Evolutionary conservation across 768 basidiomycete genomes (phyloP).

Genomic region (Panus rudis): DNA sequence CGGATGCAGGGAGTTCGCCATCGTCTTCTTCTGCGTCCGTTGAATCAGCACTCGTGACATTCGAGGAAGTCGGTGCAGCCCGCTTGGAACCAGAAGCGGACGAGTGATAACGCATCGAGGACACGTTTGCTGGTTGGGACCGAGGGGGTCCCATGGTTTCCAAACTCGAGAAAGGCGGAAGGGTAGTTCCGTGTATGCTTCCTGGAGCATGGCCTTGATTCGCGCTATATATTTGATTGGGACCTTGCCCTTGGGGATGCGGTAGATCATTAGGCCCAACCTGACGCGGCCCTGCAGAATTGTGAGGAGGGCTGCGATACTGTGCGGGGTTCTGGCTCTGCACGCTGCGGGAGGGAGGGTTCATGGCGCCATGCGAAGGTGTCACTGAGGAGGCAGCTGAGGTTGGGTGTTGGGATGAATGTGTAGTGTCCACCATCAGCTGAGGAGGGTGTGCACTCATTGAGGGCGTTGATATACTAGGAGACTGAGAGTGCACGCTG

Average conservation of each 20-base stretch:
- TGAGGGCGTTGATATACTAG: constrained; percentile 35
- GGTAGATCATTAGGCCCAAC: constrained; percentile 34
- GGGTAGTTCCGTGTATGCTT: constrained; percentile 39
- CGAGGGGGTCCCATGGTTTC: constrained; percentile 43
- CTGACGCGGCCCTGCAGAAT: constrained; percentile 26
- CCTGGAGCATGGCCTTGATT: constrained; percentile 13
- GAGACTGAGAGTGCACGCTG: constrained; percentile 52
- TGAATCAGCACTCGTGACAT: constrained; percentile 71
- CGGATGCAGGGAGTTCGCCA: constrained; percentile 72
- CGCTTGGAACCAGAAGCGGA: constrained; percentile 45
- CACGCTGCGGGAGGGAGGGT: constrained; percentile 16
- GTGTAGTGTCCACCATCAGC: constrained; percentile 20
- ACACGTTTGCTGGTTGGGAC: constrained; percentile 34
- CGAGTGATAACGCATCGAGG: constrained; percentile 54
- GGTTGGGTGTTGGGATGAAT: constrained; percentile 12
- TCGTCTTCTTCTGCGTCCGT: constrained; percentile 84
- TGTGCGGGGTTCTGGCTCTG: constrained; percentile 28
- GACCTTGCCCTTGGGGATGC: constrained; percentile 33
- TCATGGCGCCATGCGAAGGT: constrained; percentile 9
- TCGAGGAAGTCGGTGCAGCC: constrained; percentile 53
- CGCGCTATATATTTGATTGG: constrained; percentile 34
- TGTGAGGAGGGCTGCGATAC: constrained; percentile 31
- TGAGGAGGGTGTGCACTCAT: constrained; percentile 22
- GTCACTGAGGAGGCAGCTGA: constrained; percentile 24
- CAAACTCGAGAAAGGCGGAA: constrained; percentile 69